These are phyloP conservation scores for Fusarium bulbicola DNA, from an alignment of 2,329 filamentous ascomycete species.

Conservation along the genomic window DNA sequence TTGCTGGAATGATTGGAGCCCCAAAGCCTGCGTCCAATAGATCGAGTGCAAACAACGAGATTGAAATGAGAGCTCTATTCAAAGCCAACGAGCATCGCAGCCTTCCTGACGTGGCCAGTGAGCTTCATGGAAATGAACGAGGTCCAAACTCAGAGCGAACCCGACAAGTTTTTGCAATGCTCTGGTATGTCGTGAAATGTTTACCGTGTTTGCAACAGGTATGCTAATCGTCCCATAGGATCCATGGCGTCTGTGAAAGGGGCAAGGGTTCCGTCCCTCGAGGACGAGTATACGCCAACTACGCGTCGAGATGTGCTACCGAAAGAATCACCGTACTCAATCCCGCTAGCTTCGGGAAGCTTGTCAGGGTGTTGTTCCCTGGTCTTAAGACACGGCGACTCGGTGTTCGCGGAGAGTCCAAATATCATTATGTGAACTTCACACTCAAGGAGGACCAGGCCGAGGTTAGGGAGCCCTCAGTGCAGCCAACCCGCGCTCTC, in stretches of 20 bases:
- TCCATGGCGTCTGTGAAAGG: slow-evolving; percentile 75
- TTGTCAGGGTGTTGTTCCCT: slow-evolving; percentile 95
- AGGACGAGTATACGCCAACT: slow-evolving; percentile 93
- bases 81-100: slow-evolving; percentile 72
- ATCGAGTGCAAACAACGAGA: slow-evolving; percentile 81
- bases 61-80: slow-evolving; percentile 81
- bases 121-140: slow-evolving; percentile 81
- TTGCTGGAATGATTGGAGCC: slow-evolving; percentile 55
- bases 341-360: slow-evolving; percentile 95
- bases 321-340: slow-evolving; percentile 96
- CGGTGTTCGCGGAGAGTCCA: slow-evolving; percentile 94
- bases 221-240: slow-evolving; percentile 59
- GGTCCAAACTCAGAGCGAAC: slow-evolving; percentile 84
- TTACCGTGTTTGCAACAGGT: slow-evolving; percentile 13
- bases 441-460: slow-evolving; percentile 66
- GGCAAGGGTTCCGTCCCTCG: slow-evolving; percentile 89
- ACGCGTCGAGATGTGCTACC: slow-evolving; percentile 90
- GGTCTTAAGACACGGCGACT: slow-evolving; percentile 92
- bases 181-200: slow-evolving; percentile 68
- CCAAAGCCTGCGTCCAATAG: slow-evolving; percentile 68
- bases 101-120: slow-evolving; percentile 76
- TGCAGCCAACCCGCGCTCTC: slow-evolving; percentile 58
- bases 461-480: slow-evolving; percentile 56
- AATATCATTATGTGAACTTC: slow-evolving; percentile 92
- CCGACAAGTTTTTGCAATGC: slow-evolving; percentile 87